Base-by-base conservation (phyloP, 129 eudicot species). In the Rutidosis leptorrhynchoides region DNA sequence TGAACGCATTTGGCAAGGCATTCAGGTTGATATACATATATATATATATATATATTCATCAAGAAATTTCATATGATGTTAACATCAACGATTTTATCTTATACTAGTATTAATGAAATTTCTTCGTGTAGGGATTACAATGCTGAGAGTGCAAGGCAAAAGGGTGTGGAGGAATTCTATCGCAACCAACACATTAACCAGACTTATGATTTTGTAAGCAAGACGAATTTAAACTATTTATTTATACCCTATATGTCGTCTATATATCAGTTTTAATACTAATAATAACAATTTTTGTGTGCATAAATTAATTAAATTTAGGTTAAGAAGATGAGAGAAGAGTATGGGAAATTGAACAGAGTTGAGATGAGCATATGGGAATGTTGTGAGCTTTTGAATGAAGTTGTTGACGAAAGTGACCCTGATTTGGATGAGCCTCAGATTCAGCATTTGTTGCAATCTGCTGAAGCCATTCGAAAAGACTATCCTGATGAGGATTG, bases 351-450 rank as follows among this genome's bases (percentile, higher is more conserved):
- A 67, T 46, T 92, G 72, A 80, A 88, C 49, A 92, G 79, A 46
- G 43, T 74, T 12, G 90, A 81, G 51, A 92, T 92, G 98, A 85
- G 96, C 78, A 92, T 92, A 1, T 92, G 98, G 98, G 98, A 92
- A 67, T 92, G 98, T 30, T 92, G 96, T 72, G 96, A 85, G 58
- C 78, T 92, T n/a, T 75, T 92, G 2, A 92, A 92, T 45, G 85
- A 86, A 27, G 88, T 88, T 17, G 98, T 92, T 19, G 98, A 92
- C 55, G 96, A 92, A 46, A 90, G 96, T 27, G 96, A 90, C 79
- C 97, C 96, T 21, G 95, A 90, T 68, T 73, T 91, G 68, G 98
- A 88, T 43, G 98, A 92, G 65, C 96, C 96, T 0, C 98, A 92
- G 46, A 92, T 92, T 48, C 85, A 92, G 81, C 98, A 92, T 60